phyloP scores from a whole-genome alignment of 768 basidiomycete genomes.

The Gyrodon lividus region DNA sequence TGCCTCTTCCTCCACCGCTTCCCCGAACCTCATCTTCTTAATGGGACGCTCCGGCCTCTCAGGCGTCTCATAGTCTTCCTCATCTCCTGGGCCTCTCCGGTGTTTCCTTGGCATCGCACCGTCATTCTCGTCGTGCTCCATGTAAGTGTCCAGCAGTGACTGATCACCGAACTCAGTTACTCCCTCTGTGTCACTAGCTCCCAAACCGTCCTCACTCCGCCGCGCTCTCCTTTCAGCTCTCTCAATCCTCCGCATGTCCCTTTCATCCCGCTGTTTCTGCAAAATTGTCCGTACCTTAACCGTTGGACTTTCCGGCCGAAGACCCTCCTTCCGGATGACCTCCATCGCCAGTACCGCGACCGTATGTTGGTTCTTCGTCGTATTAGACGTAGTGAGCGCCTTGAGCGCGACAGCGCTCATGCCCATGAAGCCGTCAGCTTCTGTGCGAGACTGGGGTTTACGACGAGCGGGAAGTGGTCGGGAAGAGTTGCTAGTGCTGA shows the following conservation, averaged over 20 bases:
- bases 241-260: conserved; percentile 49
- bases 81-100: conserved; percentile 71
- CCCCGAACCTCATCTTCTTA: conserved; percentile 41
- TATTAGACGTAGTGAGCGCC: conserved; percentile 71
- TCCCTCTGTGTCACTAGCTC: conserved; percentile 31
- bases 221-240: conserved; percentile 62
- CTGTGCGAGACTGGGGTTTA: conserved; percentile 35
- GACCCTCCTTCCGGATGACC: conserved; percentile 66
- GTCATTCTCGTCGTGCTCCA: conserved; percentile 27
- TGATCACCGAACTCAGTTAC: conserved; percentile 12
- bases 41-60: conserved; percentile 39
- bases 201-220: conserved; percentile 37
- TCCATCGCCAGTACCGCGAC: conserved; percentile 63
- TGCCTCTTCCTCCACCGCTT: conserved; percentile 29
- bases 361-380: conserved; percentile 68
- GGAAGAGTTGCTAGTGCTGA: conserved; percentile 28
- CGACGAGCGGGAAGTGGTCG: conserved; percentile 43
- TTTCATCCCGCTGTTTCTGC: conserved; percentile 69
- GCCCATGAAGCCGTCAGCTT: conserved; percentile 51
- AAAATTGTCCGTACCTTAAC: conserved; percentile 67
- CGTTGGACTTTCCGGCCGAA: conserved; percentile 75
- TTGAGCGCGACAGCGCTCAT: conserved; percentile 71
- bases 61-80: conserved; percentile 77
- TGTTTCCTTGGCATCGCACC: conserved; percentile 38
- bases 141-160: not conserved